Evolutionary conservation across 306 rosid species (phyloP).

Genomic region (Elaeagnus macrophylla): DNA sequence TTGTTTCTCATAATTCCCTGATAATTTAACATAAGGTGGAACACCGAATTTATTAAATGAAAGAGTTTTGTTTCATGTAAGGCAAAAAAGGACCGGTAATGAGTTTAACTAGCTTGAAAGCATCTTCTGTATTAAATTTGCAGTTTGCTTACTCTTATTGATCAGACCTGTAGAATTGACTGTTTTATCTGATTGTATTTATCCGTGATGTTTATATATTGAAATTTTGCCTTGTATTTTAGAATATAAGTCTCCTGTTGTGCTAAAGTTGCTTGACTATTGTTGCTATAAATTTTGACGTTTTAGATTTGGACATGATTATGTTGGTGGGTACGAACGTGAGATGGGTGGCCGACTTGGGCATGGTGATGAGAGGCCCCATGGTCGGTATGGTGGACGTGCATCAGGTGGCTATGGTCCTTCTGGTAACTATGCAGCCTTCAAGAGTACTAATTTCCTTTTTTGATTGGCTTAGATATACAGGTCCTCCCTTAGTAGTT

Average conservation of each 20-base stretch:
- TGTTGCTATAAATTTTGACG: constrained; percentile 3
- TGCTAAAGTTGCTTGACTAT: background rate
- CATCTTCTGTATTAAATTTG: too few relatives aligned
- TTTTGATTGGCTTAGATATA: background rate
- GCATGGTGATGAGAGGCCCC: constrained; percentile 66
- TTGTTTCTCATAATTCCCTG: too few relatives aligned
- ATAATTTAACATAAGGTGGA: too few relatives aligned
- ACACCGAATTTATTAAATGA: too few relatives aligned
- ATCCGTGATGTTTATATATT: background rate
- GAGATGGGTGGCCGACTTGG: constrained; percentile 73
- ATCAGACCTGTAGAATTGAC: too few relatives aligned
- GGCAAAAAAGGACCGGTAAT: too few relatives aligned
- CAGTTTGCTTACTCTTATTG: too few relatives aligned
- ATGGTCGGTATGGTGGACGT: constrained; percentile 71
- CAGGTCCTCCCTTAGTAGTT: too few relatives aligned
- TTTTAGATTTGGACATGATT: constrained; percentile 69
- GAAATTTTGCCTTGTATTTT: background rate
- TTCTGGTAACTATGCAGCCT: constrained; percentile 23
- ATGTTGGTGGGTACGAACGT: constrained; percentile 73
- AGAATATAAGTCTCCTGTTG: background rate
- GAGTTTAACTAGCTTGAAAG: too few relatives aligned
- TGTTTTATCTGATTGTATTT: too few relatives aligned
- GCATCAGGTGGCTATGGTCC: constrained; percentile 62
- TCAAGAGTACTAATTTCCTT: background rate
- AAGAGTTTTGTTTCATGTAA: too few relatives aligned